These are phyloP conservation scores for Emericellopsis cladophorae DNA, from an alignment of 2,329 filamentous ascomycete species.

Conservation along the genomic window DNA sequence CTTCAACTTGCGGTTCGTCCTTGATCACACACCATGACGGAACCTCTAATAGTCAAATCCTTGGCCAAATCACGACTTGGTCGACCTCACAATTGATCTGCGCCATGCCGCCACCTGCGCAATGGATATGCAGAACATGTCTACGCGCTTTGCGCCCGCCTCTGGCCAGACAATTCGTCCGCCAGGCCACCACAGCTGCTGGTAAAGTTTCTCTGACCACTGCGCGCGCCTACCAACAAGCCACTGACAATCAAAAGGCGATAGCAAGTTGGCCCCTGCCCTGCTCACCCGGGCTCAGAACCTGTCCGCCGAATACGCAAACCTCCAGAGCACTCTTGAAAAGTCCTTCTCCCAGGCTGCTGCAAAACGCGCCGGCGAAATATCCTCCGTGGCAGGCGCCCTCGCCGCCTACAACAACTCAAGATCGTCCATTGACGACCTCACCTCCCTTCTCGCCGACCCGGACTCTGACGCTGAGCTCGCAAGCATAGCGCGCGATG, in stretches of 20 bases:
- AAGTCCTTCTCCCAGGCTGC: constrained; percentile 41
- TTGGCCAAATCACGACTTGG: no score
- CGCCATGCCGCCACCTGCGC: constrained; percentile 12
- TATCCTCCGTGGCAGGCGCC: constrained; percentile 43
- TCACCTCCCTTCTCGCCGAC: constrained; percentile 29
- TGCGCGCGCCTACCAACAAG: no score
- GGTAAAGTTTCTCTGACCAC: no score
- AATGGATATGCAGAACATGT: constrained; percentile 24
- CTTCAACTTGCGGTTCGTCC: no score
- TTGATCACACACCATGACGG: no score
- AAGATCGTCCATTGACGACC: constrained; percentile 38
- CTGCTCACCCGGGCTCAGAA: constrained; percentile 48
- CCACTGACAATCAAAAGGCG: not conserved
- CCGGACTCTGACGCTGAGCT: constrained; percentile 50
- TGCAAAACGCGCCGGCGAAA: constrained; percentile 48
- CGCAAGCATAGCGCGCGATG: constrained; percentile 65
- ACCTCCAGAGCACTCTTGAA: constrained; percentile 36
- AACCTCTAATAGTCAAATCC: no score
- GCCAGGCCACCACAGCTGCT: constrained; percentile 3
- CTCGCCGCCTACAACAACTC: constrained; percentile 46
- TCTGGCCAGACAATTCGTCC: constrained; percentile 12
- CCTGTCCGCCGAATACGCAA: constrained; percentile 43
- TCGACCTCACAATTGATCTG: no score
- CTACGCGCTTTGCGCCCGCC: constrained; percentile 14
- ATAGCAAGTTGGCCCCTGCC: constrained; percentile 25